Evolutionary conservation across 768 basidiomycete species (phyloP).

Genomic region (Gymnopilus junonius): DNA sequence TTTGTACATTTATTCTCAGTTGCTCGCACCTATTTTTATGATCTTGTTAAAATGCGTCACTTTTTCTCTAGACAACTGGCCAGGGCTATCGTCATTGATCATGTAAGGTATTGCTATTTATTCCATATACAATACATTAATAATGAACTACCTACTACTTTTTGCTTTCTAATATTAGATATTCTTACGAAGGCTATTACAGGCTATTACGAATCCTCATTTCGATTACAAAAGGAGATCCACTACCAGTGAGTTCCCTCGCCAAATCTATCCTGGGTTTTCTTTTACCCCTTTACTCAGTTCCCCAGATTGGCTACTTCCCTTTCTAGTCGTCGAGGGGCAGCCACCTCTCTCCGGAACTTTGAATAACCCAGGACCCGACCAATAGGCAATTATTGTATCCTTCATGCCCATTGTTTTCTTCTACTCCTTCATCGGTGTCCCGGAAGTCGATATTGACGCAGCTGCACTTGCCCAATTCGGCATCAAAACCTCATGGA

Average conservation of each 20-base stretch:
- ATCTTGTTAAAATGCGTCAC: not conserved
- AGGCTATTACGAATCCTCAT: not conserved
- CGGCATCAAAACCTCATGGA: not conserved
- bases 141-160: slow-evolving; percentile 8
- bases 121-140: slow-evolving; percentile 1
- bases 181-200: not conserved
- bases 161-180: not conserved
- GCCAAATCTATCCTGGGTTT: not conserved
- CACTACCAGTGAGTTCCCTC: not conserved
- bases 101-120: slow-evolving; percentile 17
- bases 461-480: not conserved
- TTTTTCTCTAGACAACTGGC: not conserved
- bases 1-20: not conserved
- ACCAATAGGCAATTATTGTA: not conserved
- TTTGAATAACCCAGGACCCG: not conserved
- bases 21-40: not conserved
- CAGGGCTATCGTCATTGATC: slow-evolving; percentile 5
- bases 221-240: not conserved
- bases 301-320: not conserved
- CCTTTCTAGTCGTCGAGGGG: not conserved
- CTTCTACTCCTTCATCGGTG: too few relatives aligned
- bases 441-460: not conserved
- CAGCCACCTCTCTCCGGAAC: not conserved
- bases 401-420: not conserved
- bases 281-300: not conserved